Percentiles rank a stretch among this genome's conserved stretches.
Conservation (phyloP, 1,284 basidiomycete genomes). For the Pascua guehoae region DNA sequence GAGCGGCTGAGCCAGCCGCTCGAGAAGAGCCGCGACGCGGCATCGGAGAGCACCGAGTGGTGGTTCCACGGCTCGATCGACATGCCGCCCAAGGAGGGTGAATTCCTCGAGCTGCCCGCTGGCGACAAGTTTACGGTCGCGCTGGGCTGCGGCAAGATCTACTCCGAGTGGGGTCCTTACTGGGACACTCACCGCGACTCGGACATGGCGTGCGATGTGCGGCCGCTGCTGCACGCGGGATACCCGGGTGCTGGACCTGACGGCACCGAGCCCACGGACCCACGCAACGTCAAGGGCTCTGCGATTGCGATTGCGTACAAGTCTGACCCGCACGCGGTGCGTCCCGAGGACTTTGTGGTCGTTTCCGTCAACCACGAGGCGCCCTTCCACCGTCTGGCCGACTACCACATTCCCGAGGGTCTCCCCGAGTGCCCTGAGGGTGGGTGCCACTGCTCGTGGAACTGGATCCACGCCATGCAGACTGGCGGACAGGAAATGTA, state of each 20-base stretch:
- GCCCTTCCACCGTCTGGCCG: conserved; percentile 61
- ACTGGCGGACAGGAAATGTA: conserved; percentile 45
- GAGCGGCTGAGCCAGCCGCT: no score
- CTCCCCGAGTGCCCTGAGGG: conserved; percentile 66
- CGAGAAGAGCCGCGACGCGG: no score
- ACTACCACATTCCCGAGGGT: conserved; percentile 59
- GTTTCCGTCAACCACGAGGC: conserved; percentile 70
- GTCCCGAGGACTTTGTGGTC: conserved; percentile 65
- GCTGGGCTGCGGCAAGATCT: no score
- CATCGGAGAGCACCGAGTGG: no score
- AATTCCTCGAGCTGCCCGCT: conserved; percentile 6
- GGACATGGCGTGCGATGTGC: no score
- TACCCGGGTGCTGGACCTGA: no score
- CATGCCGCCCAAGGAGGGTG: background rate
- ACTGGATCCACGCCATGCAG: conserved; percentile 56
- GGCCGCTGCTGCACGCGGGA: no score
- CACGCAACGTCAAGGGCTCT: background rate
- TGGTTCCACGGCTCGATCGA: no score
- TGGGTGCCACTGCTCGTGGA: conserved; percentile 66
- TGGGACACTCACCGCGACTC: no score
- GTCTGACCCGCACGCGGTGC: conserved; percentile 54
- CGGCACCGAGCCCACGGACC: background rate
- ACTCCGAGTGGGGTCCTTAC: no score
- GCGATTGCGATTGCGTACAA: conserved; percentile 65
- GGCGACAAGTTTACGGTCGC: background rate